Base-by-base conservation (phyloP, 2,329 filamentous ascomycete species). In the Microdochium trichocladiopsis region DNA sequence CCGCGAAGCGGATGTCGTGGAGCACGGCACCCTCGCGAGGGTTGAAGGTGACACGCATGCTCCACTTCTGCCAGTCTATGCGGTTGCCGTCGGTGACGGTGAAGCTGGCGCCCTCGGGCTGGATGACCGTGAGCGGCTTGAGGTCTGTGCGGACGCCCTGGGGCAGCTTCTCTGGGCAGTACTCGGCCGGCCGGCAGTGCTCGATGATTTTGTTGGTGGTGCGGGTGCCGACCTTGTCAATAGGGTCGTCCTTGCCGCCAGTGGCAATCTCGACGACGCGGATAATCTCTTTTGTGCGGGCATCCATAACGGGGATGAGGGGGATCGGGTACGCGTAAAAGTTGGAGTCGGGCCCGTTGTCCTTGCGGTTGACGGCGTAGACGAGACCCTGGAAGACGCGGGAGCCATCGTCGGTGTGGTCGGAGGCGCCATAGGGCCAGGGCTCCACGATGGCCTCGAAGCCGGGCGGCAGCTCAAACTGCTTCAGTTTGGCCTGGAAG, bases 91-190 rank as follows among this genome's bases (percentile, higher is more conserved):
- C 50, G 53, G 71, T 70, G 10, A 87, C 73, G 0, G 68, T 72
- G 66, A 90, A 90, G 1, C 82, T 86, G 0, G 85, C 77, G 0
- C 86, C 86, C 25, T 88, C 80, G 0, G 83, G 82, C 58, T 86
- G 83, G 2, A 77, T 64, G 16, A 86, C 79, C 52, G 83, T 77
- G 55, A 84, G 71, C 2, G 80, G 80, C 67, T 85, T 86, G 33
- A 78, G 63, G 55, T 75, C 75, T 51, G 70, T 72, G 21, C 76
- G 41, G 16, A 18, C 6, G 10, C 41, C 41, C 16, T 45, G 12
- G n/a, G 41, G 16, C 41, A 45, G 63, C 22, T 64, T 66, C 57
- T 25, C 41, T 8, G 41, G 41, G 41, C 41, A 45, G 41, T 45
- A 45, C 41, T 45, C 41, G 41, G 41, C 3, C 61, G 58, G 49